These are phyloP conservation scores for Talaromyces sp. DNA, from an alignment of 2,329 filamentous ascomycete species.

Conservation along the genomic window DNA sequence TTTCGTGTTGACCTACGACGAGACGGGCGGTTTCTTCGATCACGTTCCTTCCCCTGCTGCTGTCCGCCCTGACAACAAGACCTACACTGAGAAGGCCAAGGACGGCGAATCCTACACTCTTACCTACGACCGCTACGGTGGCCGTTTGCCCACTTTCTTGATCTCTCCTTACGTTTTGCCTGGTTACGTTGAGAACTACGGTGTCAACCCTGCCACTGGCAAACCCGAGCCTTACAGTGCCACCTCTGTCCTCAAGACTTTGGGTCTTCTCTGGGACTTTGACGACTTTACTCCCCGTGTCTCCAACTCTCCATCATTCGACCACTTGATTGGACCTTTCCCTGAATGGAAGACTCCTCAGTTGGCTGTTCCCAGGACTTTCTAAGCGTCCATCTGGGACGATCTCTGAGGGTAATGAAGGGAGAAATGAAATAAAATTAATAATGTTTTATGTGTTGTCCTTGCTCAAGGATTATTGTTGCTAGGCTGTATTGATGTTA, in stretches of 20 bases:
- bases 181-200: slow-evolving; percentile 26
- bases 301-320: slow-evolving; percentile 26
- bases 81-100: slow-evolving; percentile 29
- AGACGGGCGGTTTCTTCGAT: slow-evolving; percentile 36
- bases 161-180: slow-evolving; percentile 25
- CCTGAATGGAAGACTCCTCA: slow-evolving; percentile 14
- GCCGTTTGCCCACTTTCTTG: slow-evolving; percentile 29
- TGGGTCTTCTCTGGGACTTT: slow-evolving; percentile 29
- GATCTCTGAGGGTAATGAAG: no score
- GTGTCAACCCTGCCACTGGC: slow-evolving; percentile 24
- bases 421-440: background rate
- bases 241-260: slow-evolving; percentile 29
- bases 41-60: slow-evolving; percentile 32
- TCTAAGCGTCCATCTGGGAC: slow-evolving; percentile 15
- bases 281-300: slow-evolving; percentile 27
- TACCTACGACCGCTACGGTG: slow-evolving; percentile 25
- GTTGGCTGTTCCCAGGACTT: slow-evolving; percentile 22
- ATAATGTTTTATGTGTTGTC: background rate
- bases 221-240: slow-evolving; percentile 23
- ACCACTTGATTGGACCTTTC: slow-evolving; percentile 24
- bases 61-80: slow-evolving; percentile 30
- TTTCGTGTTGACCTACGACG: slow-evolving; percentile 32
- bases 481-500: background rate
- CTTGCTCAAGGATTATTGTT: no score
- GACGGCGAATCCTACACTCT: slow-evolving; percentile 26